Conservation (phyloP, 495 filamentous ascomycete species). For the Tirmania nivea region DNA sequence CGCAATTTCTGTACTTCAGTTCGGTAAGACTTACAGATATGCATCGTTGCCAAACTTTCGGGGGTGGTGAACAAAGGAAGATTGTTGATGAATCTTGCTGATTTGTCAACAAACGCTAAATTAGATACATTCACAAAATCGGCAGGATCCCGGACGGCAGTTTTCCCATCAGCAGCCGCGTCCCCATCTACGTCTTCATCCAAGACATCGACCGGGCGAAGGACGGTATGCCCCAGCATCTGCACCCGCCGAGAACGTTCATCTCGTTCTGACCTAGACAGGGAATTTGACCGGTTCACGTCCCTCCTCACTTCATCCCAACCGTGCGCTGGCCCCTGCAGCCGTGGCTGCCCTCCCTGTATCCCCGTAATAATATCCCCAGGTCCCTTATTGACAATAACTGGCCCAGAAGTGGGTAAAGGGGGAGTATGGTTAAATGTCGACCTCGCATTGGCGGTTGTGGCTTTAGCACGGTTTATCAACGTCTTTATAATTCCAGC, state of each 20-base stretch:
- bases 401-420: constrained; percentile 24
- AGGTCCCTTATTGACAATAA: constrained; percentile 4
- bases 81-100: constrained; percentile 69
- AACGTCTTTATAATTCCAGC: constrained; percentile 93
- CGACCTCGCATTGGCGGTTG: constrained; percentile 69
- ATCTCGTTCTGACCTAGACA: constrained; percentile 65
- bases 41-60: constrained; percentile 64
- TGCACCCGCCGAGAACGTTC: constrained; percentile 83
- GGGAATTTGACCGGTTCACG: constrained; percentile 80
- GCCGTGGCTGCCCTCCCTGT: constrained; percentile 24
- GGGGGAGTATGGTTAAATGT: constrained; percentile 43
- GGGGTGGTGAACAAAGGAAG: constrained; percentile 80
- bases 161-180: constrained; percentile 56
- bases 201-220: constrained; percentile 73
- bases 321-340: constrained; percentile 36
- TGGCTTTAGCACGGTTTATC: constrained; percentile 81
- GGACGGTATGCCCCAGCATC: constrained; percentile 76
- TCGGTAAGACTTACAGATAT: constrained; percentile 82
- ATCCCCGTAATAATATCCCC: constrained; percentile 31
- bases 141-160: constrained; percentile 58
- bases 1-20: constrained; percentile 84
- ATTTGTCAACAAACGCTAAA: constrained; percentile 77
- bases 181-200: constrained; percentile 74
- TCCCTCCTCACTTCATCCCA: constrained; percentile 94
- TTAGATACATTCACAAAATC: constrained; percentile 56